A percentile compares a stretch with the other conserved stretches of the same genome.
Conservation (phyloP, 1,139 yeast genomes). For the Arxiozyma bovina region DNA sequence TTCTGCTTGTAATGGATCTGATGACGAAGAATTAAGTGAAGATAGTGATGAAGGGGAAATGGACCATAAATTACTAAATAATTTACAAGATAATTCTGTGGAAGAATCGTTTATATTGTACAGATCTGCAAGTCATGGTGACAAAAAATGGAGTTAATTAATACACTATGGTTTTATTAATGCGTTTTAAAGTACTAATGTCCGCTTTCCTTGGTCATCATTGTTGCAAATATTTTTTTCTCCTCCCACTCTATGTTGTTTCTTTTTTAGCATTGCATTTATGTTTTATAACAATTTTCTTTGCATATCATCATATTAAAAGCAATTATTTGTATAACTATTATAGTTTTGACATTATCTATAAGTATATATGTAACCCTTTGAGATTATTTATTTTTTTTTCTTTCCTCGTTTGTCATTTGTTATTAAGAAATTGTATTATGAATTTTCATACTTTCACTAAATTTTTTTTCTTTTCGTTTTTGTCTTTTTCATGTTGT, state of each 20-base stretch:
- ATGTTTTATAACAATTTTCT: neutral
- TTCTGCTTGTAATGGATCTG: constrained; percentile 14
- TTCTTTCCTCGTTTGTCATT: too few species aligned
- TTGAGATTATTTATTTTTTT: too few species aligned
- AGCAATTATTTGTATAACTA: neutral
- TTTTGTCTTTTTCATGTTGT: too few species aligned
- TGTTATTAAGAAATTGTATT: too few species aligned
- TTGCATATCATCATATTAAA: neutral
- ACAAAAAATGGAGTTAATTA: constrained; percentile 32
- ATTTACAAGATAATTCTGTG: constrained; percentile 20
- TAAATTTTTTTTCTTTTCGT: too few species aligned
- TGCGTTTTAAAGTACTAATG: neutral
- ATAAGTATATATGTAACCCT: too few species aligned
- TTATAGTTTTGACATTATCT: neutral
- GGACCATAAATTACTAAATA: constrained; percentile 2
- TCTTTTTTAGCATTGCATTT: neutral
- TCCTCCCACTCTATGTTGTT: neutral
- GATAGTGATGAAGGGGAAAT: constrained; percentile 18
- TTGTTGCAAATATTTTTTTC: too few species aligned
- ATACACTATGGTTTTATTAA: too few species aligned
- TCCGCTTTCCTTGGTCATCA: too few species aligned
- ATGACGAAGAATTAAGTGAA: constrained; percentile 16
- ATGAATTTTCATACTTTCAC: too few species aligned
- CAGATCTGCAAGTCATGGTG: constrained; percentile 37
- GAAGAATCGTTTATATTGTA: constrained; percentile 32